phyloP scores from a whole-genome alignment of 352 stramenopile genomes.

The Globisporangium yorkense region DNA sequence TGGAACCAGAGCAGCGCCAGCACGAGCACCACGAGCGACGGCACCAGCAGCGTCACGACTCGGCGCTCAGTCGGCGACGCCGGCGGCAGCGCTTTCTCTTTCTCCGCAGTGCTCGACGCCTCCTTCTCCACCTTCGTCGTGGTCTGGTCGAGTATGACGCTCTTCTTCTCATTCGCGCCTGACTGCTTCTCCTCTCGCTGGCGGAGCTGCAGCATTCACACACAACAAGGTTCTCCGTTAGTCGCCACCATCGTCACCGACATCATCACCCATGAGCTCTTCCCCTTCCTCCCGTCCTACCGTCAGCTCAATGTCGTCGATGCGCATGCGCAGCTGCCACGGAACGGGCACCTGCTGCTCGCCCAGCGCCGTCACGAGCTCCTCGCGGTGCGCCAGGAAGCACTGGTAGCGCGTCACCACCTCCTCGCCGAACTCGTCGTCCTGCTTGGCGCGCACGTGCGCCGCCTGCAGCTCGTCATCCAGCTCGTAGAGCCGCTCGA shows the following conservation, averaged over 20 bases:
- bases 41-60: slow-evolving; percentile 39
- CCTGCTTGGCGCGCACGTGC: slow-evolving; percentile 44
- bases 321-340: slow-evolving; percentile 68
- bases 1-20: slow-evolving; percentile 42
- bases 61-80: slow-evolving; percentile 17
- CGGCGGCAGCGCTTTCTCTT: slow-evolving; percentile 5
- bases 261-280: not conserved
- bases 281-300: slow-evolving; percentile 15
- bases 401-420: slow-evolving; percentile 51
- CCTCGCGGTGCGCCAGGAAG: slow-evolving; percentile 45
- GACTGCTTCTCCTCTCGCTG: slow-evolving; percentile 35
- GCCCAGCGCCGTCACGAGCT: slow-evolving; percentile 44
- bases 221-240: not conserved
- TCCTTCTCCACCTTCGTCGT: slow-evolving; percentile 2
- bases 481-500: slow-evolving; percentile 35
- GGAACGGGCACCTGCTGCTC: slow-evolving; percentile 34
- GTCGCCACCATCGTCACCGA: too few relatives aligned
- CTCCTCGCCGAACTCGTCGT: slow-evolving; percentile 57
- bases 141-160: slow-evolving; percentile 9
- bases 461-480: slow-evolving; percentile 53
- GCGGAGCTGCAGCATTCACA: slow-evolving; percentile 20
- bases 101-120: slow-evolving; percentile 1
- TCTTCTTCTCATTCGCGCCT: slow-evolving; percentile 8
- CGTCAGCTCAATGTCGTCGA: slow-evolving; percentile 79
- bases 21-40: slow-evolving; percentile 39